phyloP scores from a whole-genome alignment of 1,284 basidiomycete species.

The Singerocomus inundabilis region DNA sequence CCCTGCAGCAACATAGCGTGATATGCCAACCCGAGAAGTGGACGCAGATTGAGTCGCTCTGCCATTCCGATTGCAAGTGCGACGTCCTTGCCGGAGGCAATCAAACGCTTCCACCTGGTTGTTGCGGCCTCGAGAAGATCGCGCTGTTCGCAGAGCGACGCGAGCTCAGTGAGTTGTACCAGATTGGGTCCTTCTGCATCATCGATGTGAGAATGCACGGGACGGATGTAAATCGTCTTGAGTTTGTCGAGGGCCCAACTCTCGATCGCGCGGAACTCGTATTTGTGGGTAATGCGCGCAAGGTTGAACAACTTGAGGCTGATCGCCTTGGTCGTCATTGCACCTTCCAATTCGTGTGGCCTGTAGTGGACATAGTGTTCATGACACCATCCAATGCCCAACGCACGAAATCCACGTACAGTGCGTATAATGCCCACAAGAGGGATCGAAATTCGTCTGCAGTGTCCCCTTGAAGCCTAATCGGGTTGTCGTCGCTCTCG shows the following conservation, averaged over 20 bases:
- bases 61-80: conserved; percentile 42
- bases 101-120: conserved; percentile 41
- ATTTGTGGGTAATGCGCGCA: conserved; percentile 54
- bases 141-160: conserved; percentile 43
- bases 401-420: conserved; percentile 38
- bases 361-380: conserved; percentile 27
- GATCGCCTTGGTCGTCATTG: conserved; percentile 41
- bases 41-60: conserved; percentile 43
- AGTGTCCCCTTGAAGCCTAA: conserved; percentile 47
- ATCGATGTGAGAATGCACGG: conserved; percentile 29
- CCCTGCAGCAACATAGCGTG: conserved; percentile 45
- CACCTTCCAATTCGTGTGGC: conserved; percentile 47
- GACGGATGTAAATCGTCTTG: conserved; percentile 38
- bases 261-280: conserved; percentile 52
- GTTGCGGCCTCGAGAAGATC: conserved; percentile 42
- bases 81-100: conserved; percentile 42
- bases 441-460: conserved; percentile 47
- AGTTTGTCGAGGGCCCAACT: conserved; percentile 48
- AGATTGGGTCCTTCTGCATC: conserved; percentile 35
- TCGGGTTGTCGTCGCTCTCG: conserved; percentile 46
- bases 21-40: conserved; percentile 42
- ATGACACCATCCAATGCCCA: conserved; percentile 2
- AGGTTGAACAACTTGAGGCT: conserved; percentile 45
- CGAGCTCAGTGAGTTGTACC: conserved; percentile 44
- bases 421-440: conserved; percentile 48